Evolutionary conservation across 352 stramenopile genomes (phyloP).

Genomic region (Phytophthora sp.): DNA sequence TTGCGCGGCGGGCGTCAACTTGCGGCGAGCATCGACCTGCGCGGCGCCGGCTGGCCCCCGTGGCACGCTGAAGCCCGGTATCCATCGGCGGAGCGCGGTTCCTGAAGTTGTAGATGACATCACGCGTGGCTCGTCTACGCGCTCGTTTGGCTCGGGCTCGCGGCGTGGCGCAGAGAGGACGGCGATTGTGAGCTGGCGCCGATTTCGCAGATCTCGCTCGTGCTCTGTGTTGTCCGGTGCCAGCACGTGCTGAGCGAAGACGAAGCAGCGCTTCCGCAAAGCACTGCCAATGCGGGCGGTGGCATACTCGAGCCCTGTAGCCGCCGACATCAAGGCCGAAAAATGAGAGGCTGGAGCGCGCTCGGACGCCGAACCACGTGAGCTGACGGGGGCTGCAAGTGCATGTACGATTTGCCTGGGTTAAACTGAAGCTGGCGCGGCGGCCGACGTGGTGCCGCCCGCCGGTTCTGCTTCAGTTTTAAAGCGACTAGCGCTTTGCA

Average conservation of each 20-base stretch:
- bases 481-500: no score
- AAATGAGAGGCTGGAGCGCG: background rate
- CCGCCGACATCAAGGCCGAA: background rate
- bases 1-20: no score
- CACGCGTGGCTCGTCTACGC: constrained; percentile 24
- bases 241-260: constrained; percentile 32
- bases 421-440: background rate
- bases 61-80: no score
- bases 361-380: background rate
- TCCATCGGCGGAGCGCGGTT: constrained; percentile 1
- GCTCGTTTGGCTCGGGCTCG: constrained; percentile 4
- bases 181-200: constrained; percentile 22
- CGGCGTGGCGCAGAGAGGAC: constrained; percentile 8
- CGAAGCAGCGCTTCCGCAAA: constrained; percentile 16
- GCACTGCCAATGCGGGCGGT: background rate
- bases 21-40: no score
- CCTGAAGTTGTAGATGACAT: constrained; percentile 34
- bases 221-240: constrained; percentile 18
- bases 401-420: constrained; percentile 6
- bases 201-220: constrained; percentile 25
- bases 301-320: no score
- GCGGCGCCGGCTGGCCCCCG: no score
- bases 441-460: constrained; percentile 1
- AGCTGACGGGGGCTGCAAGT: background rate
- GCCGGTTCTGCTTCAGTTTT: constrained; percentile 27